Base-by-base conservation (phyloP, 108 stramenopile species). In the Discostella pseudostelligera region DNA sequence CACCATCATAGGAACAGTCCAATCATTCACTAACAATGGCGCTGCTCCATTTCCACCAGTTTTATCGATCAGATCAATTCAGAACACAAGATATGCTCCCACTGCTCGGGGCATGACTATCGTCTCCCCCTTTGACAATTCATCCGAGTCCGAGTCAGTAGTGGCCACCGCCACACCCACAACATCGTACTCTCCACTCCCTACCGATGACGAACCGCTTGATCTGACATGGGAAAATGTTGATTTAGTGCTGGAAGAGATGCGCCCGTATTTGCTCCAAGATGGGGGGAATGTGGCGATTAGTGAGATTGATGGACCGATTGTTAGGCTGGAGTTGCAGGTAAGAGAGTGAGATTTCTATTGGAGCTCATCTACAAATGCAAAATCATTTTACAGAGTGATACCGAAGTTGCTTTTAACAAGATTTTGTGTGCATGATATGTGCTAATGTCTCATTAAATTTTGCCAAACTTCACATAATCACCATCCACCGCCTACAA, bases 191-290 rank as follows among this genome's bases (percentile, higher is more conserved):
- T 42, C 53, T 0, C 76, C 76, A 0, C 39, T 72, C 3, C 57
- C 55, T 22, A 55, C 65, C 21, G 46, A 55, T 21, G 84, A 83
- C 22, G 87, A 81, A 39, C 81, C 83, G 7, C 79, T 96, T 16
- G 93, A 95, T 16, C 85, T 98, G 40, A 98, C 97, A 0, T 90
- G 91, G 78, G 97, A 98, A 32, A 98, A 98, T 72, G 97, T 98
- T 8, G 97, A 98, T 69, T 24, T 78, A 42, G 92, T 98, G 5
- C 69, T 98, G 39, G 97, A 97, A 55, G 95, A 96, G 67, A 97
- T 98, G 96, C 84, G 97, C 19, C 70, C 70, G 12, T 94, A 82
- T 79, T 63, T 90, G 42, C 81, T 92, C 37, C 86, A 85, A 67
- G 90, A 95, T 78, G 96, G 97, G 16, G 96, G 97, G 5, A 98